phyloP scores from a whole-genome alignment of 495 filamentous ascomycete genomes.

The Neurospora sp. region DNA sequence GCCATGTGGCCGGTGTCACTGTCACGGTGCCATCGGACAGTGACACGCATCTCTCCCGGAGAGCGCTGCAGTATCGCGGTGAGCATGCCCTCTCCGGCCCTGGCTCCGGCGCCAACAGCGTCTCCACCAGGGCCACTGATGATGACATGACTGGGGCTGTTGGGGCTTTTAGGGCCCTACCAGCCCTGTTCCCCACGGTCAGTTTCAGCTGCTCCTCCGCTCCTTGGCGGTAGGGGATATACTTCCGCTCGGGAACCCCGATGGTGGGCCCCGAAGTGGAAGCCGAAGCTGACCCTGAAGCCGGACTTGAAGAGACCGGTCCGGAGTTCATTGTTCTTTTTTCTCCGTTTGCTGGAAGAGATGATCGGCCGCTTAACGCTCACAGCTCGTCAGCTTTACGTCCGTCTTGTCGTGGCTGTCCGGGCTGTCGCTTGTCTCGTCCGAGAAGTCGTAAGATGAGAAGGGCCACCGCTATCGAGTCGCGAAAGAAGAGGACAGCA shows the following conservation, averaged over 20 bases:
- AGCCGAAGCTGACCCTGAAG: not conserved
- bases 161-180: not conserved
- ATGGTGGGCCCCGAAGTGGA: not conserved
- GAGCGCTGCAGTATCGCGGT: not conserved
- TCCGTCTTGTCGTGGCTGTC: not conserved
- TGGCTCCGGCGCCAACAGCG: not conserved
- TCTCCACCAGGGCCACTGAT: not conserved
- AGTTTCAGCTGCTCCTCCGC: not conserved
- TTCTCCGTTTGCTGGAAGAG: not conserved
- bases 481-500: not conserved
- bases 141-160: not conserved
- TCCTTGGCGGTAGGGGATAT: not conserved
- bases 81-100: not conserved
- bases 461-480: not conserved
- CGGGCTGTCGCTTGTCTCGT: not conserved
- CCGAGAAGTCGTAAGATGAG: not conserved
- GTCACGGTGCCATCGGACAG: not conserved
- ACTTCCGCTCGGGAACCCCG: not conserved
- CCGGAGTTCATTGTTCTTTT: not conserved
- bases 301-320: not conserved
- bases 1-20: not conserved
- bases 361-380: not conserved
- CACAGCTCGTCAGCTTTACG: not conserved
- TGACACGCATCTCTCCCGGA: not conserved
- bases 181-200: not conserved